Evolutionary conservation across 2,329 filamentous ascomycete genomes (phyloP).

Genomic region (Byssochlamys sp.): DNA sequence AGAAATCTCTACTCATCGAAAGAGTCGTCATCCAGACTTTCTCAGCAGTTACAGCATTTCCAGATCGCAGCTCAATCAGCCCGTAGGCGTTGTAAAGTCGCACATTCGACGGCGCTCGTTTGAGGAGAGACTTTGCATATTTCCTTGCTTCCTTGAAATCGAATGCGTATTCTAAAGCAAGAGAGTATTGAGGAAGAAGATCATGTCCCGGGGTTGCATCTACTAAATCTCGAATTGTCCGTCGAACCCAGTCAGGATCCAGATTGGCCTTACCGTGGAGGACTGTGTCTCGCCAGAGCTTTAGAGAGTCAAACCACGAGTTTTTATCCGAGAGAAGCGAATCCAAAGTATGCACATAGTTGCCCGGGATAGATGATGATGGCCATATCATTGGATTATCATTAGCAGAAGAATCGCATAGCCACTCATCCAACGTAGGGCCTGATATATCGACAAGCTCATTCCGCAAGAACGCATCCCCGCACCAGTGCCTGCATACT

Average conservation of each 20-base stretch:
- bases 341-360: constrained; percentile 39
- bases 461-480: constrained; percentile 47
- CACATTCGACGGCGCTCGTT: constrained; percentile 53
- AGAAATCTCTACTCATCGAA: constrained; percentile 42
- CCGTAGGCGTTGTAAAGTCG: constrained; percentile 72
- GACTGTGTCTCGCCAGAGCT: constrained; percentile 19
- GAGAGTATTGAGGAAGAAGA: constrained; percentile 55
- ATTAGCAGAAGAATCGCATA: constrained; percentile 7
- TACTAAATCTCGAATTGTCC: constrained; percentile 51
- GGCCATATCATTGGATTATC: constrained; percentile 11
- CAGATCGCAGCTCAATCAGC: constrained; percentile 55
- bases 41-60: constrained; percentile 48
- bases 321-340: constrained; percentile 42
- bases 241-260: constrained; percentile 41
- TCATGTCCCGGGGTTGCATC: constrained; percentile 35
- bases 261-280: constrained; percentile 24
- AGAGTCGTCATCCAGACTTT: constrained; percentile 61
- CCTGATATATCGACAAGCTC: constrained; percentile 25
- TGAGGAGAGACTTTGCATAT: constrained; percentile 63
- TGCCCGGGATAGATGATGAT: constrained; percentile 27
- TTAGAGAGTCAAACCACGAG: constrained; percentile 41
- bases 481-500: constrained; percentile 30
- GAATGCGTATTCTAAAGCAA: constrained; percentile 56
- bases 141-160: constrained; percentile 54
- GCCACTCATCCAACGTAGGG: constrained; percentile 17